Evolutionary conservation across 1,284 basidiomycete species (phyloP), one percentile per base, ranked within the genome.

Genomic region (Rhizoctonia solani): DNA sequence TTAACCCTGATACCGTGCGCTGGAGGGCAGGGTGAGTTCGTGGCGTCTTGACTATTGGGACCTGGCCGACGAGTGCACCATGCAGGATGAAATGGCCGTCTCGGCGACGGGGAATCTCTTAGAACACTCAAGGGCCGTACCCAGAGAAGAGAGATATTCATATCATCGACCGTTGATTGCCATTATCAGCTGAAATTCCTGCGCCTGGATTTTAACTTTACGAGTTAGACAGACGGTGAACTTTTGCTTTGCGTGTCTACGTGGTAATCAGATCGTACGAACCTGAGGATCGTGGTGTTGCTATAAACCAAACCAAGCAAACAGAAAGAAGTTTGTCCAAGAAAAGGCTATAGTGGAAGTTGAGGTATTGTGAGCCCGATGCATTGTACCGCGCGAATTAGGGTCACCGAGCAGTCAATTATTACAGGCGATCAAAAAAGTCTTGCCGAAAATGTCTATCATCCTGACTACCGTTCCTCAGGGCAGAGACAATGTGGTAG

Each of bases 151-250:
- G 58, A 23, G 32, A 37, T 23, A 21, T 37, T 61, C 58, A 61
- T 61, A 61, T 61, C 49, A 50, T 49, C 37, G 41, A 5, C 41
- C 47, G 34, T 42, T 61, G 47, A 61, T 61, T 61, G 47, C 32
- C 32, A 44, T 47, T 61, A 32, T 50, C 47, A 39, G 46, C 46
- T 61, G 58, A 50, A 61, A 61, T 61, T 34, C 46, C 27, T 44
- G 23, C 1, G 4, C 29, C 41, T 39, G 32, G 49, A 19, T 34
- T 61, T 59, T 61, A 49, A 61, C 58, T 61, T 61, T 61, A 23
- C 58, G 34, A 50, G 55, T 59, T 59, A 59, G 55, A 59, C 55
- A 59, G 25, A 34, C 32, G 11, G 32, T 4, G 11, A n/a, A n/a
- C n/a, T n/a, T n/a, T n/a, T n/a, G n/a, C n/a, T n/a, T 34, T 34